Percentiles rank a stretch among this genome's conserved stretches.
Conservation (phyloP, 2,329 filamentous ascomycete genomes). For the Xylaria sp. region DNA sequence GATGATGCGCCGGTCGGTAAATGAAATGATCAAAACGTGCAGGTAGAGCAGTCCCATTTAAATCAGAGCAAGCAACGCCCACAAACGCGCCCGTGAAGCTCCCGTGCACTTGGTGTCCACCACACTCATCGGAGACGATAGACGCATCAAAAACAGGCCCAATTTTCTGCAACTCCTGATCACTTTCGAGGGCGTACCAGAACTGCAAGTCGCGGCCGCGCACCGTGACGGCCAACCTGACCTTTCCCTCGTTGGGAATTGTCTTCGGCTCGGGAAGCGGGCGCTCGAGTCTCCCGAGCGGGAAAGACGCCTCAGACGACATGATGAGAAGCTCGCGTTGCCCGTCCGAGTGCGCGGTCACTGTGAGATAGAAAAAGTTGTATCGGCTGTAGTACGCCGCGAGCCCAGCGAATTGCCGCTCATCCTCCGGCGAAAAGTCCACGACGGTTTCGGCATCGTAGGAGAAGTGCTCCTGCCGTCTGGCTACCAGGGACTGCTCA, state of each 20-base stretch:
- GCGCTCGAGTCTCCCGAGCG: conserved; percentile 52
- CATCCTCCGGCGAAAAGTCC: conserved; percentile 60
- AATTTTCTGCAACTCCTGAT: conserved; percentile 51
- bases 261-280: conserved; percentile 51
- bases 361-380: conserved; percentile 69
- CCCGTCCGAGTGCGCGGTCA: conserved; percentile 61
- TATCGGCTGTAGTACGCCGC: conserved; percentile 67
- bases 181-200: conserved; percentile 56
- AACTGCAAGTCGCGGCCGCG: conserved; percentile 61
- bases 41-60: conserved; percentile 55
- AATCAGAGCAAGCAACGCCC: conserved; percentile 60
- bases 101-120: conserved; percentile 64
- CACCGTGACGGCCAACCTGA: conserved; percentile 57
- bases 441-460: conserved; percentile 64
- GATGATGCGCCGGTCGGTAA: conserved; percentile 55
- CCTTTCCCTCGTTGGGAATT: conserved; percentile 61
- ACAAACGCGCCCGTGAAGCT: conserved; percentile 69
- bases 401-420: conserved; percentile 65
- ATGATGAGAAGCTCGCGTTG: conserved; percentile 63
- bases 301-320: conserved; percentile 62
- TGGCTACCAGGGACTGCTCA: conserved; percentile 61
- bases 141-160: conserved; percentile 64
- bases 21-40: conserved; percentile 59
- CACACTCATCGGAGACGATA: conserved; percentile 67
- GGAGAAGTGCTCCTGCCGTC: conserved; percentile 63